These are phyloP conservation scores for Nicotiana rustica DNA, from an alignment of 305 asterid genomes.

Conservation along the genomic window DNA sequence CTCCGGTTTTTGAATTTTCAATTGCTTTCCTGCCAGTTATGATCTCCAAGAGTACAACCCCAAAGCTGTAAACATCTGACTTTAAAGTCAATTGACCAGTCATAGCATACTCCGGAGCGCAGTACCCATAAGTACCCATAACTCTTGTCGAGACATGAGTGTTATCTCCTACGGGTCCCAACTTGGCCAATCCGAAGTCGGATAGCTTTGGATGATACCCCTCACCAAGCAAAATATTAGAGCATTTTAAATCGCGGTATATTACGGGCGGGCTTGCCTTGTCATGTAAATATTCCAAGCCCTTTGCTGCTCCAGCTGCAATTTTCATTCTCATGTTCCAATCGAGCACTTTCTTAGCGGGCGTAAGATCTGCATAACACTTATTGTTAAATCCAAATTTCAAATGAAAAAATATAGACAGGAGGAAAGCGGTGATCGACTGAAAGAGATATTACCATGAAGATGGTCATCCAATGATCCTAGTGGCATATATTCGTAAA, in stretches of 20 bases:
- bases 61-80: conserved; percentile 88
- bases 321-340: conserved; percentile 89
- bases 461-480: conserved; percentile 88
- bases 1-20: conserved; percentile 66
- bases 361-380: conserved; percentile 56
- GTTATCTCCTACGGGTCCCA: conserved; percentile 89
- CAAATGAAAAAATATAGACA: neutral
- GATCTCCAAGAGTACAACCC: conserved; percentile 86
- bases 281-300: conserved; percentile 83
- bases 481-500: conserved; percentile 77
- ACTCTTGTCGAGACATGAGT: conserved; percentile 89
- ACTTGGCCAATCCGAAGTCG: conserved; percentile 88
- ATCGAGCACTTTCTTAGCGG: conserved; percentile 61
- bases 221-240: conserved; percentile 80
- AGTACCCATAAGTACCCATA: conserved; percentile 92
- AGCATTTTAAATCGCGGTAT: conserved; percentile 85
- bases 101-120: conserved; percentile 97
- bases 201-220: conserved; percentile 81
- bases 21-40: conserved; percentile 89
- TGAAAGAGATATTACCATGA: conserved; percentile 54
- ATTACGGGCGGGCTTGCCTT: conserved; percentile 91
- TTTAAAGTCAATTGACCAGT: conserved; percentile 86
- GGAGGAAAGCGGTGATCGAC: neutral
- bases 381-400: neutral
- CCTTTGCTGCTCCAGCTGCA: conserved; percentile 95